Percentiles rank a stretch among this genome's conserved stretches.
Conservation (phyloP, 129 eudicot genomes). For the Helichrysum umbraculigerum region DNA sequence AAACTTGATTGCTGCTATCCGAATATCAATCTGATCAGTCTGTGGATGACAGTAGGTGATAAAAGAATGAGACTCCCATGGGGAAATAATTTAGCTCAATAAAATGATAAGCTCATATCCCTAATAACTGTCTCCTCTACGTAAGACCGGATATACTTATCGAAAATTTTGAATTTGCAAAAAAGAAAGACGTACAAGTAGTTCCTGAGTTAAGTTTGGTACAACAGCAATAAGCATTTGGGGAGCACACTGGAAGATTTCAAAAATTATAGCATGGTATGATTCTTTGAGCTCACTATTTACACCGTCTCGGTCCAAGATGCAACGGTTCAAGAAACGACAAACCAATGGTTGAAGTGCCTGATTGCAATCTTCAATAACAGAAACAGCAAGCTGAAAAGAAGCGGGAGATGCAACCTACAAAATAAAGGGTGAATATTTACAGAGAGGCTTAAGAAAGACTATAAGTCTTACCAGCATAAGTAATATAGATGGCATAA, state of each 20-base stretch:
- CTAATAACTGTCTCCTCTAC: background rate
- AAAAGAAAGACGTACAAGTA: constrained; percentile 54
- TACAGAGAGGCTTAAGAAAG: background rate
- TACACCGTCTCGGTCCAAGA: constrained; percentile 64
- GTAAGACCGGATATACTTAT: background rate
- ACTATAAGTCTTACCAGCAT: background rate
- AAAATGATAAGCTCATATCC: constrained; percentile 11
- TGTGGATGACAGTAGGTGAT: constrained; percentile 34
- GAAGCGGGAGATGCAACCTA: constrained; percentile 71
- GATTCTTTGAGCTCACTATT: constrained; percentile 66
- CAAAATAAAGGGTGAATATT: constrained; percentile 10
- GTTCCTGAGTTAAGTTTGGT: constrained; percentile 76
- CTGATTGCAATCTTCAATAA: constrained; percentile 61
- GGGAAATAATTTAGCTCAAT: constrained; percentile 9
- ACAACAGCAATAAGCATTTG: constrained; percentile 70
- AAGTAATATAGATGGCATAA: background rate
- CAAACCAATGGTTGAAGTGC: constrained; percentile 61
- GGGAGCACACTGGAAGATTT: constrained; percentile 72
- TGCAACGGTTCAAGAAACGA: constrained; percentile 79
- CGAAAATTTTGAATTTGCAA: background rate
- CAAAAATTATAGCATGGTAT: constrained; percentile 73
- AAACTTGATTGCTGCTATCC: constrained; percentile 81
- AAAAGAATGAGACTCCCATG: background rate
- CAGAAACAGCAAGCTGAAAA: constrained; percentile 69
- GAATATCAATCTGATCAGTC: constrained; percentile 97